phyloP scores from a whole-genome alignment of 179 eudicot species.

The Vitellaria paradoxa region DNA sequence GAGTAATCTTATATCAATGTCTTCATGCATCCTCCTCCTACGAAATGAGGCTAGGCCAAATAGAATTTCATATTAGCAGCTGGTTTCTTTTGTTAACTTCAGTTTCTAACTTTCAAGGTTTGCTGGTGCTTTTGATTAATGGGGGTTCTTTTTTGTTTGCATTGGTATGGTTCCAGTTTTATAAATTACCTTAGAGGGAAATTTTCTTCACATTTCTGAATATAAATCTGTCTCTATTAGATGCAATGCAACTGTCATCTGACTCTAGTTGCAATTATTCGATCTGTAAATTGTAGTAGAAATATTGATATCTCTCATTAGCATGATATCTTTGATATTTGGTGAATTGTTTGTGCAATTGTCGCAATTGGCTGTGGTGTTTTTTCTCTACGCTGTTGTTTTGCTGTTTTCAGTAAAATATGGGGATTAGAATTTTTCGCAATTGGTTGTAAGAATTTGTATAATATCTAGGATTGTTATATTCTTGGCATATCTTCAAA shows the following conservation, averaged over 20 bases:
- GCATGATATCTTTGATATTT: neutral
- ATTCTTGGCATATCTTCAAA: neutral
- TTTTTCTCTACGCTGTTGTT: neutral
- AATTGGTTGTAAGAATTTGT: no score
- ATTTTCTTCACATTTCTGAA: neutral
- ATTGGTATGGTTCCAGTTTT: neutral
- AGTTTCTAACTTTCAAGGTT: neutral
- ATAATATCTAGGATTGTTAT: neutral
- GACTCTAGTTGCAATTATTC: neutral
- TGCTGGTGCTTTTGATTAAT: neutral
- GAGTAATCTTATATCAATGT: neutral
- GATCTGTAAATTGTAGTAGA: neutral
- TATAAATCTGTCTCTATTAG: neutral
- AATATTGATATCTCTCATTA: neutral
- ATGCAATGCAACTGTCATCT: neutral
- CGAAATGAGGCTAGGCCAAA: neutral
- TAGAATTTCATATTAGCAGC: neutral
- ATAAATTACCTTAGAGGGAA: neutral
- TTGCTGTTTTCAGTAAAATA: neutral
- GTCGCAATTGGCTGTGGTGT: neutral
- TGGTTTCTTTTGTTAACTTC: neutral
- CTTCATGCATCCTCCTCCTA: constrained; percentile 1
- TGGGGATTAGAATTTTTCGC: neutral
- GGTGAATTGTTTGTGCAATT: neutral
- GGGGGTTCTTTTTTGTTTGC: neutral